Evolutionary conservation across 441 rosid genomes (phyloP).

Genomic region (Melastoma candidum): DNA sequence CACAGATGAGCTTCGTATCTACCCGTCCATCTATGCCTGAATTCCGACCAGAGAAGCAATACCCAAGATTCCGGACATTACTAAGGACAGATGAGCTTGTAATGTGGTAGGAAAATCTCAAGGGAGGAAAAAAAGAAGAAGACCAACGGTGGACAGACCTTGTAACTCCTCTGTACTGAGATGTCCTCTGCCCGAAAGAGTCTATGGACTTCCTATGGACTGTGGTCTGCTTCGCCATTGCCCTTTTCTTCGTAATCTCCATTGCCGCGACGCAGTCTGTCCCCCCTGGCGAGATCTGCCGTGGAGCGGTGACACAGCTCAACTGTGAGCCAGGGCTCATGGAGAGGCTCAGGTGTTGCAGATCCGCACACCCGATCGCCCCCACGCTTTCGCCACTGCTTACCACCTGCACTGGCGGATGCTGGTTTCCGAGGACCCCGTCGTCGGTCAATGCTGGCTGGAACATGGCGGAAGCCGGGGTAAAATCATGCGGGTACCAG

Average conservation of each 20-base stretch:
- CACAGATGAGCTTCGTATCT: conserved; percentile 22
- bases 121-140: not conserved
- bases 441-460: conserved; percentile 22
- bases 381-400: conserved; percentile 25
- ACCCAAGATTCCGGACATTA: no score
- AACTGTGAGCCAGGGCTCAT: conserved; percentile 15
- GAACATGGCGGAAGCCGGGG: conserved; percentile 29
- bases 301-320: conserved; percentile 5
- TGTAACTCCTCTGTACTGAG: conserved; percentile 21
- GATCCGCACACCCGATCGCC: conserved; percentile 6
- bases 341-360: conserved; percentile 13
- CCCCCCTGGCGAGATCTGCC: conserved; percentile 2
- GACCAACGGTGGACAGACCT: conserved; percentile 5
- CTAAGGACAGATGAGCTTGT: not conserved
- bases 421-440: conserved; percentile 29
- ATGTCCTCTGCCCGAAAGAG: conserved; percentile 20
- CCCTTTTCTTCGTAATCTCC: conserved; percentile 13
- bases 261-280: conserved; percentile 6
- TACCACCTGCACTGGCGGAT: conserved; percentile 26
- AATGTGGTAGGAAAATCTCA: not conserved
- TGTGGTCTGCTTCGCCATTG: conserved; percentile 6
- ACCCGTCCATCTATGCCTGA: conserved; percentile 21
- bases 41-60: not conserved
- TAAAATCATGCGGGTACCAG: conserved; percentile 31
- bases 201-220: conserved; percentile 18